Percentiles rank a stretch among this genome's conserved stretches.
Conservation (phyloP, 2,329 filamentous ascomycete species). For the Epichloe coenophiala region DNA sequence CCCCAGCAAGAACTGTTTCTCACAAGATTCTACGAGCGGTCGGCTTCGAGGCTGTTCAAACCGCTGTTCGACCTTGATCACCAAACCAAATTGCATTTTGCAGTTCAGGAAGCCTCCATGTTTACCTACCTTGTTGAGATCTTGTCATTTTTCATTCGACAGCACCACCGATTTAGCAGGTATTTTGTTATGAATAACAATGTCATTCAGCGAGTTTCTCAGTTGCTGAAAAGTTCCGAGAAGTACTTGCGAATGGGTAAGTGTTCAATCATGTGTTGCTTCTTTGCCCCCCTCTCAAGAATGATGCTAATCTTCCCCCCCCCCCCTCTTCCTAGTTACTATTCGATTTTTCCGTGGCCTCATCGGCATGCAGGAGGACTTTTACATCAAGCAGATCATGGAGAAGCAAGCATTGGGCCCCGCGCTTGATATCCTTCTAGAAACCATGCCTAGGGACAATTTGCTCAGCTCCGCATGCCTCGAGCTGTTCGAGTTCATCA, state of each 20-base stretch:
- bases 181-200: slow-evolving; percentile 75
- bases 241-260: slow-evolving; percentile 85
- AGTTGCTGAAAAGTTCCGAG: slow-evolving; percentile 69
- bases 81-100: slow-evolving; percentile 54
- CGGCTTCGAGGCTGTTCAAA: slow-evolving; percentile 72
- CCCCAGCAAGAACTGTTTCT: slow-evolving; percentile 78
- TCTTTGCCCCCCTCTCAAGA: neutral
- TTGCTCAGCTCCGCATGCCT: slow-evolving; percentile 86
- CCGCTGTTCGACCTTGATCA: slow-evolving; percentile 71
- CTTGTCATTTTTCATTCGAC: slow-evolving; percentile 82
- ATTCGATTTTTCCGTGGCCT: slow-evolving; percentile 89
- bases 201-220: slow-evolving; percentile 64
- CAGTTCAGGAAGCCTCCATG: slow-evolving; percentile 74
- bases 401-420: slow-evolving; percentile 71
- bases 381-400: slow-evolving; percentile 75
- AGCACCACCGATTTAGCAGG: slow-evolving; percentile 76
- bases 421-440: slow-evolving; percentile 69
- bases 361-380: slow-evolving; percentile 76
- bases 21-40: slow-evolving; percentile 77
- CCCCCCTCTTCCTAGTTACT: slow-evolving; percentile 58
- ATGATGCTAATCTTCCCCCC: neutral
- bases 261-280: slow-evolving; percentile 13
- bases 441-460: slow-evolving; percentile 85
- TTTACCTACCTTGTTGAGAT: slow-evolving; percentile 88
- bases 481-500: slow-evolving; percentile 87